Evolutionary conservation across 768 basidiomycete species (phyloP), one percentile per base, ranked within the genome.

Genomic region (Amyloporia xantha): DNA sequence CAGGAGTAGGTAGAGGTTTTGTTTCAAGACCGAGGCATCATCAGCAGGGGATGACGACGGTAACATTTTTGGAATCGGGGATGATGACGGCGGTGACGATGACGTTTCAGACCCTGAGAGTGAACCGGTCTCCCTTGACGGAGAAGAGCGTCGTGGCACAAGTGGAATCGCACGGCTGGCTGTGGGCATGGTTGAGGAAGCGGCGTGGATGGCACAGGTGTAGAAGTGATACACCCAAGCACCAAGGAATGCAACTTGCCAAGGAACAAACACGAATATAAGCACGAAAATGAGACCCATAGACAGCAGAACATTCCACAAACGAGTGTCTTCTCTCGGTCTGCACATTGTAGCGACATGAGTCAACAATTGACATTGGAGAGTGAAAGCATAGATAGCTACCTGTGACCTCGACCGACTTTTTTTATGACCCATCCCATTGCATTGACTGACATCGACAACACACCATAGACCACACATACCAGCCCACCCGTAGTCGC

Each of bases 191-290:
- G 44, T 19, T 41, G 47, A 39, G 47, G 43, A 46, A 28, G 41
- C 41, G 11, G 41, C 9, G 19, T 23, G 48, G 40, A 47, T 23
- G 12, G 61, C 75, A 55, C 85, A 89, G 30, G 79, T 83, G 57
- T 78, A 69, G 39, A 90, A 67, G 51, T 91, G 90, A 44, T 86
- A 79, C n/a, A 83, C 51, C 82, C 89, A 90, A 55, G 82, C 82
- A 17, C 88, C 83, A 20, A 95, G 73, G 66, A 86, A 93, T 4
- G 86, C 91, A 9, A 94, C 86, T 66, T 96, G 93, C 81, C 90
- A 91, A 0, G 93, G 93, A n/a, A 94, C 71, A 45, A 92, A 68
- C 33, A 88, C 54, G 50, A 84, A 76, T 33, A 93, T 82, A n/a
- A 84, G 67, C 13, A 76, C 54, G 44, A 84, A 73, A 27, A 93